These are phyloP conservation scores for Hemileia vastatrix DNA, from an alignment of 1,284 basidiomycete species.

Conservation along the genomic window DNA sequence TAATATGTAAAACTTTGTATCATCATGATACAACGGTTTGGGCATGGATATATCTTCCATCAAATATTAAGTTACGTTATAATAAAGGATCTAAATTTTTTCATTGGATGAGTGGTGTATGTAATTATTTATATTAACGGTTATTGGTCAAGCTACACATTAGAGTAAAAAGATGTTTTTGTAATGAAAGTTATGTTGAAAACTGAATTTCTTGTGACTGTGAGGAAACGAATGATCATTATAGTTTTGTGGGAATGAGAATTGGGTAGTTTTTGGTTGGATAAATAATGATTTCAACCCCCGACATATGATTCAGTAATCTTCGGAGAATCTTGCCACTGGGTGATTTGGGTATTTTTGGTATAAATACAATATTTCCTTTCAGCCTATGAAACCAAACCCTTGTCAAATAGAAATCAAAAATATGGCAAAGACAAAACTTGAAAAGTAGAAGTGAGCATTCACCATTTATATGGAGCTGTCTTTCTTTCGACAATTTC, in stretches of 20 bases:
- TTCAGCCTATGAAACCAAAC: background rate
- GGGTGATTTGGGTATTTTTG: constrained; percentile 8
- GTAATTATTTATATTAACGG: too few species aligned
- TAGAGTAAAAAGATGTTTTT: too few species aligned
- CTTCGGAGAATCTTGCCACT: constrained; percentile 6
- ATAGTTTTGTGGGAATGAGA: background rate
- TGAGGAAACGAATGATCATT: too few species aligned
- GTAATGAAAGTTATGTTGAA: too few species aligned
- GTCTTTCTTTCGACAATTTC: constrained; percentile 35
- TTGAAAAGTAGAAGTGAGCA: background rate
- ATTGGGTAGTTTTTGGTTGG: background rate
- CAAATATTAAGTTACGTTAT: too few species aligned
- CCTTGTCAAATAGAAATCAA: background rate
- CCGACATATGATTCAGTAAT: background rate
- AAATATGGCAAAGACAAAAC: background rate
- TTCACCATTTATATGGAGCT: constrained; percentile 38
- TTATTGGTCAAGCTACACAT: too few species aligned
- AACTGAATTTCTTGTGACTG: too few species aligned
- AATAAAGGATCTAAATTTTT: too few species aligned
- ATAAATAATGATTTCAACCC: constrained; percentile 1
- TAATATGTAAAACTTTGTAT: too few species aligned
- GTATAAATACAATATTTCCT: constrained; percentile 5
- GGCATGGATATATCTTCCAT: too few species aligned
- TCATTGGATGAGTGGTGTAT: too few species aligned
- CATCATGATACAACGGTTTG: too few species aligned